Base-by-base conservation (phyloP, 805 yeast genomes). In the Kodamaea lidongshanica region DNA sequence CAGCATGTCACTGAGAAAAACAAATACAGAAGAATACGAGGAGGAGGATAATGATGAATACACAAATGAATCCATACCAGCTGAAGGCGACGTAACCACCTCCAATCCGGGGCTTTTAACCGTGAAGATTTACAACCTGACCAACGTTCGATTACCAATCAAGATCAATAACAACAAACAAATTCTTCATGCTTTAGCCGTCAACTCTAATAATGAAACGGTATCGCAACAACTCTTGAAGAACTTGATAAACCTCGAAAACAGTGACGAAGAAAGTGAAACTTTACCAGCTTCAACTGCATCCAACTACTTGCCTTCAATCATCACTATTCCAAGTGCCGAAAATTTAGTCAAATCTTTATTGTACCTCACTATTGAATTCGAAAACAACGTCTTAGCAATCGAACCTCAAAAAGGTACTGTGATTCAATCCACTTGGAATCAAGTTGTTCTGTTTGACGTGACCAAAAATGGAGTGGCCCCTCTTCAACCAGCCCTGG, bases 341-440 rank as follows among this genome's bases (percentile, higher is more conserved):
- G 63, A 60, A 25, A 65, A 66, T 30, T 59, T 70, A 19, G 68
- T 74, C 39, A 76, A 75, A 42, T 74, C 92, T 11, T 68, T 94
- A 37, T 70, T 92, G 21, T 85, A 84, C 55, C 71, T 88, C 47
- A 86, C 95, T 2, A 68, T 92, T 25, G 99, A 92, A 57, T 89
- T 87, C 52, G 99, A 92, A 58, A 92, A 92, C 57, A 86, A 89
- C 29, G 92, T 88, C 42, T 80, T 92, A 40, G 72, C 87, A 10
- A 77, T 89, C 29, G 94, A 87, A 43, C 92, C 97, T 2, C 74
- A 78, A 16, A 74, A 82, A 31, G 96, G 95, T 22, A 74, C 94
- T 0, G 75, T 86, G 37, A 72, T 73, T 24, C 65, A 70, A 34
- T 89, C 96, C 1, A 73, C 74, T 11, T 92, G 94, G 76, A 92